Evolutionary conservation across 1,284 basidiomycete species (phyloP), one percentile per base, ranked within the genome.

Genomic region (Ustilago lituana): DNA sequence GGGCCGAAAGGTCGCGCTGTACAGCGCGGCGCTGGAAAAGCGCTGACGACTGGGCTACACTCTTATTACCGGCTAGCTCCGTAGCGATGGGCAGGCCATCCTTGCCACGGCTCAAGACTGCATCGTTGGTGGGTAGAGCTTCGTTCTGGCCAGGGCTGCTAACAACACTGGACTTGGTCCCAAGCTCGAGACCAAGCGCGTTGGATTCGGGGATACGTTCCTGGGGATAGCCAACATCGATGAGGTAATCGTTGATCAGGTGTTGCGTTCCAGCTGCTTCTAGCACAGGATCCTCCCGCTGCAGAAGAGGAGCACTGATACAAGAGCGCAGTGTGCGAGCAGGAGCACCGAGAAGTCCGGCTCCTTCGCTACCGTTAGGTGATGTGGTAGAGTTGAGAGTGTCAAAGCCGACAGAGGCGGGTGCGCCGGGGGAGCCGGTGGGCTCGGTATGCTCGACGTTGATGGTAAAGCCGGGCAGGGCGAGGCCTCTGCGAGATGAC

Each of bases 1-100:
- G 74, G 7, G 55, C 54, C 1, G 58, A 47, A 44, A 76, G 60
- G 2, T 65, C 73, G 20, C 66, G 68, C 59, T 67, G 64, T 4
- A 52, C 53, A 29, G 72, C 68, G 27, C 72, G 64, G 20, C 74
- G 66, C 52, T 72, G 70, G 56, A 71, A 74, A 3, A 76, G 56
- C 1, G 72, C 73, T 6, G 68, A 71, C 0, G 58, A 62, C 22
- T 57, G 61, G 14, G 55, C 55, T 4, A 59, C 55, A 20, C 44
- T 59, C 22, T 49, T 19, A 33, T 47, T 50, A n/a, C 52, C 54
- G 2, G 65, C 20, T 10, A 63, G 27, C 26, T 63, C 40, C 2
- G 36, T 59, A 3, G 35, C n/a, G 4, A 47, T 5, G 10, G 54
- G 49, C 0, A 54, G 11, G 9, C 45, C 38, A 14, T 45, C 49